Evolutionary conservation across 1,284 basidiomycete genomes (phyloP).

Genomic region (Pholiota adiposa): DNA sequence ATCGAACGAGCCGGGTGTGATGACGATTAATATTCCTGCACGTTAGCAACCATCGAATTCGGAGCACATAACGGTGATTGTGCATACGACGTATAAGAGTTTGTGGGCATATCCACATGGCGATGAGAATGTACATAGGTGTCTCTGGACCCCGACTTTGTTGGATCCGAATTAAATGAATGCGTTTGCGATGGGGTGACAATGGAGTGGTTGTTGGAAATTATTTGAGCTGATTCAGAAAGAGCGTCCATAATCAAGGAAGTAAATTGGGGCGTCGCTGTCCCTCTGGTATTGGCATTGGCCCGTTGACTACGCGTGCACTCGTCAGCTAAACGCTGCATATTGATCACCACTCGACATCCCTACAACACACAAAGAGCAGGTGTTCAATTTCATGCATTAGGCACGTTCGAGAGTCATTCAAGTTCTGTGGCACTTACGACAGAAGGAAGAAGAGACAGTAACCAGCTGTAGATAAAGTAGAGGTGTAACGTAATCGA

Average conservation of each 20-base stretch:
- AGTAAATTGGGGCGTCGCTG: slow-evolving; percentile 15
- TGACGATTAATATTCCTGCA: neutral
- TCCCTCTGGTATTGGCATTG: neutral
- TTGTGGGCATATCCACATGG: neutral
- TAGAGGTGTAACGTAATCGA: neutral
- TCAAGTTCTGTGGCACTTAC: slow-evolving; percentile 13
- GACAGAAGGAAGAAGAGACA: slow-evolving; percentile 22
- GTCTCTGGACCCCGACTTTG: neutral
- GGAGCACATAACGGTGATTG: neutral
- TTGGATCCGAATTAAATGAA: neutral
- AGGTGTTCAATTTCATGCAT: neutral
- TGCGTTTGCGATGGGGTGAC: neutral
- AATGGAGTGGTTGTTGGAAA: neutral
- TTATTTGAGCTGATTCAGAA: neutral
- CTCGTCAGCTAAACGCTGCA: slow-evolving; percentile 21
- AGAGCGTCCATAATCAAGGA: slow-evolving; percentile 12
- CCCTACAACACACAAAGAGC: slow-evolving; percentile 11
- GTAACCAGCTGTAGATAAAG: slow-evolving; percentile 19
- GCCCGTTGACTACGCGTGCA: neutral
- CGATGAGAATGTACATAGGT: neutral
- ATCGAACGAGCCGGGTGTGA: neutral
- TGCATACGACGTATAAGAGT: neutral
- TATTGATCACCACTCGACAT: slow-evolving; percentile 25
- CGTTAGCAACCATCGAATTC: neutral
- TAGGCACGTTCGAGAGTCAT: neutral